Evolutionary conservation across 306 rosid genomes (phyloP), one percentile per base, ranked within the genome.

Genomic region (Prunus padus): DNA sequence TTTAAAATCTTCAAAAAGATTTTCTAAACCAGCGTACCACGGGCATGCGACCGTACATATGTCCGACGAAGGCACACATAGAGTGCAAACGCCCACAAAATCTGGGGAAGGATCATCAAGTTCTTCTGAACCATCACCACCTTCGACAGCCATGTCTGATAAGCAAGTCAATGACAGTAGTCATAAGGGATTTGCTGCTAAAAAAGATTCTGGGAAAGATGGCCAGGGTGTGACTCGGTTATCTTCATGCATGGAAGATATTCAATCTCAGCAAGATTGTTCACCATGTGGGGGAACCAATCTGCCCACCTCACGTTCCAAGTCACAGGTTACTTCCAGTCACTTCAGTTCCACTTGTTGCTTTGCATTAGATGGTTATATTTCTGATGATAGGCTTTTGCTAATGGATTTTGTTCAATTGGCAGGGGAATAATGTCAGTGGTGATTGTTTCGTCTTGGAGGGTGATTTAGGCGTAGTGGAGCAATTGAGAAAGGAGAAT

Each of bases 401-500:
- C 44, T 49, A n/a, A 46, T 26, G 11, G 26, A 10, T 3, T 68
- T 37, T 37, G 55, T 79, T 84, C 74, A 69, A 74, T 47, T 87
- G 77, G 47, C 93, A 92, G 93, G 90, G 71, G 45, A 79, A 73
- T 59, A 80, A 75, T 69, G 76, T 57, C 69, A 62, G 75, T 73
- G 51, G 30, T 54, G 77, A 65, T 40, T 76, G 26, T 59, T 65
- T 50, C 3, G 65, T 12, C 37, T 68, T 82, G 28, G 81, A 59
- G 45, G 72, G 81, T 47, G 85, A 84, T 70, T 26, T 60, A 54
- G 80, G 23, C 45, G 61, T 64, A 75, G 20, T 82, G 47, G 85
- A 81, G 80, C 79, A 66, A 80, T 81, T 95, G 88, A 92, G 79
- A 81, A 82, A 85, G 55, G 96, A 90, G 81, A 94, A 94, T 80